Percentiles rank a stretch among this genome's conserved stretches.
Conservation (phyloP, 495 filamentous ascomycete genomes). For the Antarctomyces pellizariae region DNA sequence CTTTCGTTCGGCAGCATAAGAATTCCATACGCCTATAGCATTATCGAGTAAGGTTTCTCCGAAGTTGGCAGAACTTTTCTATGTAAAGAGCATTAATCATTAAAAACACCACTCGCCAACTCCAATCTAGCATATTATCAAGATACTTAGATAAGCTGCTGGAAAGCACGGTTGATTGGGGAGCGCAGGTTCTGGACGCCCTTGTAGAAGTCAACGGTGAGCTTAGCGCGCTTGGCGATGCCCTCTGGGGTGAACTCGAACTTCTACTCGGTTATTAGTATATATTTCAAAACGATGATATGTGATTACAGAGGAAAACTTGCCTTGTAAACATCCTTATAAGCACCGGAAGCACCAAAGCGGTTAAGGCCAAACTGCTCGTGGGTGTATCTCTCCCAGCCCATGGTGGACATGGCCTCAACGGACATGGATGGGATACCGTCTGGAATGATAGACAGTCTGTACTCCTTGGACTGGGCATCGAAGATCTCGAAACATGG, state of each 20-base stretch:
- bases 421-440: conserved; percentile 84
- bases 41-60: too few species aligned
- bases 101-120: too few species aligned
- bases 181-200: conserved; percentile 68
- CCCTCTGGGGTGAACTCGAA: conserved; percentile 98
- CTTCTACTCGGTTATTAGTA: conserved; percentile 36
- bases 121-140: too few species aligned
- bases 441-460: conserved; percentile 72
- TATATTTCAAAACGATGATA: conserved; percentile 1
- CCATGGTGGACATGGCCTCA: conserved; percentile 78
- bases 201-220: conserved; percentile 95
- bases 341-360: conserved; percentile 88
- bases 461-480: conserved; percentile 80
- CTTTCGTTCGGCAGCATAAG: too few species aligned
- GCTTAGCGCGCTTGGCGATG: conserved; percentile 76
- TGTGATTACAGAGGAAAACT: conserved; percentile 12
- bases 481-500: conserved; percentile 98
- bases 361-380: conserved; percentile 98
- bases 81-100: too few species aligned
- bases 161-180: conserved; percentile 83
- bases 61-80: too few species aligned
- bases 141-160: conserved; percentile 49
- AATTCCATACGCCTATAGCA: too few species aligned
- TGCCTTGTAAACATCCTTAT: conserved; percentile 94
- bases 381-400: conserved; percentile 95